A percentile compares a stretch with the other conserved stretches of the same genome.
phyloP scores from a whole-genome alignment of 805 yeast genomes.

The Ogataea philodendri region DNA sequence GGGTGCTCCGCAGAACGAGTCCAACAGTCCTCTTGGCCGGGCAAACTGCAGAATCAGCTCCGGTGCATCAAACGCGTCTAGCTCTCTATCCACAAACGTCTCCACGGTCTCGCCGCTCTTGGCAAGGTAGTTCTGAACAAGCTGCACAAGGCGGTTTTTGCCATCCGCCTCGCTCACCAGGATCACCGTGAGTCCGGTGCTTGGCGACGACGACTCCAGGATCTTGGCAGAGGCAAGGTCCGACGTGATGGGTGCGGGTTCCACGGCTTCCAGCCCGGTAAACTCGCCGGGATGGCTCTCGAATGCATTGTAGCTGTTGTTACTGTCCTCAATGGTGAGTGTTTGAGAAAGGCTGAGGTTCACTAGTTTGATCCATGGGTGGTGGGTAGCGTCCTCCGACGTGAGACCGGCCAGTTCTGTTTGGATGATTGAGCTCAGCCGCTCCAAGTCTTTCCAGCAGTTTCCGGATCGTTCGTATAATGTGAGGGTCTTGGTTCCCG shows the following conservation, averaged over 20 bases:
- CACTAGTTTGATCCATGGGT: constrained; percentile 26
- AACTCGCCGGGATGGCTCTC: constrained; percentile 1
- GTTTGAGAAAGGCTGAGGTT: constrained; percentile 20
- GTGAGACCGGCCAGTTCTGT: constrained; percentile 27
- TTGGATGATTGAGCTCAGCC: constrained; percentile 27
- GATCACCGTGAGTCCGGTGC: constrained; percentile 16
- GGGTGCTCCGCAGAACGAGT: constrained; percentile 23
- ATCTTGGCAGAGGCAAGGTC: constrained; percentile 13
- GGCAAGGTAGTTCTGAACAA: constrained; percentile 8
- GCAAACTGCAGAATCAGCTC: constrained; percentile 23
- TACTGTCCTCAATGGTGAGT: constrained; percentile 15
- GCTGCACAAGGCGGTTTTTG: constrained; percentile 3
- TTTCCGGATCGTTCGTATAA: constrained; percentile 31
- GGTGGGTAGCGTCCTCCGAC: constrained; percentile 12
- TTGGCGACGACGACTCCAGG: constrained; percentile 7
- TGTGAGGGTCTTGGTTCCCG: constrained; percentile 26
- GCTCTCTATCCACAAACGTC: constrained; percentile 14
- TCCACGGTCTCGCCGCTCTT: constrained; percentile 3
- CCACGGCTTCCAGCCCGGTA: constrained; percentile 10
- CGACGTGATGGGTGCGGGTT: constrained; percentile 20
- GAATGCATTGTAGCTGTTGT: constrained; percentile 1
- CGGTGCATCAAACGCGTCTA: constrained; percentile 17
- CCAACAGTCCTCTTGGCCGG: constrained; percentile 14
- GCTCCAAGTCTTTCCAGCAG: constrained; percentile 29
- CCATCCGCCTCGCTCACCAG: constrained; percentile 15